phyloP scores from a whole-genome alignment of 2,329 filamentous ascomycete genomes.

The Penicillium italicum region DNA sequence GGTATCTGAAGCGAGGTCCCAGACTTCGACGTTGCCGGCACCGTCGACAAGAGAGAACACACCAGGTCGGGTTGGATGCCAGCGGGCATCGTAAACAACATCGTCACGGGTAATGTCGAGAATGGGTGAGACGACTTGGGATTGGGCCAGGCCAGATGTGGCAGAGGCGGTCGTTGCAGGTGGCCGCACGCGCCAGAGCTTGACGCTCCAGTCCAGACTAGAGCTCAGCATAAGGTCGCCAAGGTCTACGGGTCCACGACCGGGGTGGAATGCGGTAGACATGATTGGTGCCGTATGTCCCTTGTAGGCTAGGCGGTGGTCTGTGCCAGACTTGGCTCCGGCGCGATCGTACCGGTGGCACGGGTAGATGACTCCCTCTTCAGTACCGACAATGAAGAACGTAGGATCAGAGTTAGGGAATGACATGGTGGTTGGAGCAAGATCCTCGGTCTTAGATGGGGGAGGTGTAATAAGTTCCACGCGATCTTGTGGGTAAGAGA shows the following conservation, averaged over 20 bases:
- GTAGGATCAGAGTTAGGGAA: slow-evolving; percentile 95
- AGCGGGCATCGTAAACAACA: slow-evolving; percentile 91
- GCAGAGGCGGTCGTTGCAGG: slow-evolving; percentile 42
- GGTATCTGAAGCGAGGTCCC: slow-evolving; percentile 88
- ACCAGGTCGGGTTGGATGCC: slow-evolving; percentile 90
- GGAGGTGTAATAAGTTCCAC: slow-evolving; percentile 82
- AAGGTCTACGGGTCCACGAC: slow-evolving; percentile 85
- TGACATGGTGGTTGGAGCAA: slow-evolving; percentile 88
- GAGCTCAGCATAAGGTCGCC: slow-evolving; percentile 91
- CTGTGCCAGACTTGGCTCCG: slow-evolving; percentile 92
- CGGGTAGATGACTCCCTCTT: slow-evolving; percentile 93
- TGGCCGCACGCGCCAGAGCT: slow-evolving; percentile 84
- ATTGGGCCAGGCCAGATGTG: slow-evolving; percentile 36
- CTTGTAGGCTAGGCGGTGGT: slow-evolving; percentile 79
- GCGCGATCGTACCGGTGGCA: slow-evolving; percentile 97
- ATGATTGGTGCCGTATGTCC: slow-evolving; percentile 93
- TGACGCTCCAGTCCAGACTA: slow-evolving; percentile 94
- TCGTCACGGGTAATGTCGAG: slow-evolving; percentile 92
- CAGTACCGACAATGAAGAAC: slow-evolving; percentile 94
- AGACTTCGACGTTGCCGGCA: slow-evolving; percentile 85
- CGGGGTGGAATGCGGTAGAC: slow-evolving; percentile 92
- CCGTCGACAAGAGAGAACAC: slow-evolving; percentile 95
- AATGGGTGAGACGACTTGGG: slow-evolving; percentile 64
- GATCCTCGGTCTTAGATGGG: slow-evolving; percentile 86
- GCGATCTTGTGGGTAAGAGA: slow-evolving; percentile 91